Evolutionary conservation across 2,329 filamentous ascomycete genomes (phyloP), one percentile per base, ranked within the genome.

Genomic region (Ceratocystis ficicola): DNA sequence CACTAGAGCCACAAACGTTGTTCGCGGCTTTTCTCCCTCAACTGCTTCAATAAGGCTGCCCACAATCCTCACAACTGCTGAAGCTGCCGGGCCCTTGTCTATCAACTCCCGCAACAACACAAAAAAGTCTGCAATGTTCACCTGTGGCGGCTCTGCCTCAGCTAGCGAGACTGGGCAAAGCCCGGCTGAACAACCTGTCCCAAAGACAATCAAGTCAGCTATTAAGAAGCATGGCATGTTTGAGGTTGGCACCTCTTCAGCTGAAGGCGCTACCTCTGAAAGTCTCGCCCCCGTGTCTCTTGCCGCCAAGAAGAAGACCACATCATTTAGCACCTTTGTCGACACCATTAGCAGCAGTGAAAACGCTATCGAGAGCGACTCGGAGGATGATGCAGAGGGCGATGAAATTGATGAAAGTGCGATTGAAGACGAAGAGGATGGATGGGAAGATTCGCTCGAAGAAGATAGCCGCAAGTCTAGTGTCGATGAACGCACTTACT

Each of bases 401-500:
- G 83, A 87, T 69, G 86, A 88, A 68, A 81, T 90, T 41, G 89
- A 90, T 48, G 89, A 94, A 77, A 93, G 89, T 72, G 90, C 89
- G 65, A 92, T 94, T 66, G 86, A 88, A 64, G 85, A 87, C 63
- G 84, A 85, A n/a, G 81, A 83, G 68, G 83, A 76, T 62, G 83
- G 84, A 65, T 83, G 83, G 78, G 80, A 87, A 72, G 79, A 83
- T 71, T 90, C 87, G 0, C 84, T 89, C 25, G 88, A 89, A 68
- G 89, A 95, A 68, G 89, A 95, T 70, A 94, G 88, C 73, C 88
- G 86, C 66, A 88, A 89, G 70, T 89, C 89, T 1, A 95, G 89
- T 73, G 81, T 91, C 63, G 89, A 94, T 68, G 88, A 94, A 68
- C 86, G 84, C 72, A 82, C 84, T 22, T 80, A 90, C 71, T 99